A percentile compares a stretch with the other conserved stretches of the same genome.
Evolutionary conservation across 1,284 basidiomycete genomes (phyloP).

Genomic region (Fistulina hepatica): DNA sequence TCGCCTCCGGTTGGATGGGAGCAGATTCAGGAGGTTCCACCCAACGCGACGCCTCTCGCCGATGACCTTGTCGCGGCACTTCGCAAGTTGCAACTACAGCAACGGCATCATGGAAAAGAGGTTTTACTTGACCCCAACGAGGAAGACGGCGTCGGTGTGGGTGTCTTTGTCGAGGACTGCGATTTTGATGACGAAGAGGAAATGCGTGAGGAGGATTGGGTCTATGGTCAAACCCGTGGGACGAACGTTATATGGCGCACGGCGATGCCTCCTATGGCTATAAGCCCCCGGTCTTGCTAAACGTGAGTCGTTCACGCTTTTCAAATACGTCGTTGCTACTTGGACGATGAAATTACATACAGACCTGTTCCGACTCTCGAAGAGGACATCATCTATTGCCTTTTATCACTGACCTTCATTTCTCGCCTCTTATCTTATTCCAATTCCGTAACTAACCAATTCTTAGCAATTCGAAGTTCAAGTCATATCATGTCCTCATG

Average conservation of each 20-base stretch:
- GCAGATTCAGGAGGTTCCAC: constrained; percentile 83
- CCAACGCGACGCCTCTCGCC: constrained; percentile 79
- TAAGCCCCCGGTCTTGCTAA: constrained; percentile 17
- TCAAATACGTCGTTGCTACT: constrained; percentile 11
- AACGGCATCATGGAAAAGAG: constrained; percentile 27
- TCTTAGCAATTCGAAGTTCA: constrained; percentile 6
- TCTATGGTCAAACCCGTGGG: constrained; percentile 47
- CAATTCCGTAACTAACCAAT: constrained; percentile 6
- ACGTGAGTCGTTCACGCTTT: constrained; percentile 5
- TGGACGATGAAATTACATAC: constrained; percentile 37
- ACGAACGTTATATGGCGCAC: constrained; percentile 43
- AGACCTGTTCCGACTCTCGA: constrained; percentile 41
- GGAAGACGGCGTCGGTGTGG: constrained; percentile 57
- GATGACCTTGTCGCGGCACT: constrained; percentile 82
- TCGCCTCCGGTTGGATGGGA: constrained; percentile 98
- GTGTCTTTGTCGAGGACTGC: constrained; percentile 65
- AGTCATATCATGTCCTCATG: constrained; percentile 7
- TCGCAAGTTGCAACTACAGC: constrained; percentile 43
- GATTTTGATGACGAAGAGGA: constrained; percentile 29
- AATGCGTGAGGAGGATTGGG: constrained; percentile 42
- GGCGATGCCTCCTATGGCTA: constrained; percentile 42
- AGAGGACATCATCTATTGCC: constrained; percentile 30
- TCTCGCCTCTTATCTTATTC: constrained; percentile 5
- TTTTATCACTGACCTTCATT: constrained; percentile 22
- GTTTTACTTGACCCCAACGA: constrained; percentile 44